These are phyloP conservation scores for Bacterosira constricta DNA, from an alignment of 108 stramenopile species.

Conservation along the genomic window DNA sequence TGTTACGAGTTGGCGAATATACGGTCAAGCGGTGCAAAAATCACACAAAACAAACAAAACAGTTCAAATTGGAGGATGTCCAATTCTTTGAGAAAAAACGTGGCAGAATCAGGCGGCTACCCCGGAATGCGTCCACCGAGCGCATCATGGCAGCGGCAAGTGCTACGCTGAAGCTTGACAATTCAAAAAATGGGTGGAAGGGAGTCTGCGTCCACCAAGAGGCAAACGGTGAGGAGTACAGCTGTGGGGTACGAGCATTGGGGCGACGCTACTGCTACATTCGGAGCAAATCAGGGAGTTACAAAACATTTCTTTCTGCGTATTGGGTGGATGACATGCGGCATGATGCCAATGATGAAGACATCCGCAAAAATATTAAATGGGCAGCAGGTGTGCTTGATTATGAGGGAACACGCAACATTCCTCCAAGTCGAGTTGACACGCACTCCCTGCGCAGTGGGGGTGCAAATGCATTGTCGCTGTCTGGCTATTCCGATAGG, in stretches of 20 bases:
- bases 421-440: background rate
- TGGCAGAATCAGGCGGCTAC: background rate
- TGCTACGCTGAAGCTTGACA: background rate
- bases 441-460: slow-evolving; percentile 12
- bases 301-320: background rate
- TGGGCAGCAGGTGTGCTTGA: background rate
- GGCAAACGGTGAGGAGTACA: slow-evolving; percentile 2
- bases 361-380: slow-evolving; percentile 2
- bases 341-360: background rate
- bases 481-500: background rate
- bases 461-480: background rate
- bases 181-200: slow-evolving; percentile 14
- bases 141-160: background rate
- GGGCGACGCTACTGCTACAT: background rate
- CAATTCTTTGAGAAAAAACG: background rate
- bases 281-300: background rate
- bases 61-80: background rate
- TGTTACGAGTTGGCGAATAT: slow-evolving; percentile 18
- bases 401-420: background rate
- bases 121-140: background rate
- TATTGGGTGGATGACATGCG: background rate
- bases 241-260: slow-evolving; percentile 1
- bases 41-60: slow-evolving; percentile 1
- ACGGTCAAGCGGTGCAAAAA: background rate
- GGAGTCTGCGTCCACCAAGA: slow-evolving; percentile 6